Evolutionary conservation across 2,329 filamentous ascomycete species (phyloP).

Genomic region (Phaeomoniella chlamydospora): DNA sequence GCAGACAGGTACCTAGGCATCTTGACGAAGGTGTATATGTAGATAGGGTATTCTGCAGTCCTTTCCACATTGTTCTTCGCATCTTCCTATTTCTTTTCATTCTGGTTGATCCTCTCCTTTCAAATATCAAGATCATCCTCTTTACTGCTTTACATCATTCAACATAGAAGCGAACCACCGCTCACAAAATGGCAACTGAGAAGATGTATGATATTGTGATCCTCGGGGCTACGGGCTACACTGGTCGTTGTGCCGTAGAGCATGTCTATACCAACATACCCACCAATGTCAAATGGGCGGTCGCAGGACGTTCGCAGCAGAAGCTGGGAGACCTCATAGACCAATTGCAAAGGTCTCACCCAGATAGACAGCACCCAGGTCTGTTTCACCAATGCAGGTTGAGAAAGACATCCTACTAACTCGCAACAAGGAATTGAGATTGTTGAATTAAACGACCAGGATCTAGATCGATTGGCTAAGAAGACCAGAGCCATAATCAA

Average conservation of each 20-base stretch:
- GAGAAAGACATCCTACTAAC: no score
- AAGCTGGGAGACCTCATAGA: slow-evolving; percentile 59
- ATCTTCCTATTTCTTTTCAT: no score
- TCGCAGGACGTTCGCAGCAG: slow-evolving; percentile 64
- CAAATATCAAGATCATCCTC: no score
- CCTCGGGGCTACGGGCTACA: slow-evolving; percentile 66
- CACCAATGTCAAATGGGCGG: slow-evolving; percentile 70
- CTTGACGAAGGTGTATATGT: no score
- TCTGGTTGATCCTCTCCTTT: no score
- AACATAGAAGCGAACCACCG: no score
- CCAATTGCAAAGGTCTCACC: slow-evolving; percentile 51
- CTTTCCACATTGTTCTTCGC: no score
- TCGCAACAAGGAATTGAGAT: slow-evolving; percentile 27
- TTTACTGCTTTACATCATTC: no score
- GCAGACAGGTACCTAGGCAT: no score
- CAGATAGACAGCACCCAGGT: slow-evolving; percentile 59
- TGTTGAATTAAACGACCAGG: slow-evolving; percentile 31
- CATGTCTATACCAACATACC: slow-evolving; percentile 58
- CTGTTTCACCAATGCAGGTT: slow-evolving; percentile 17
- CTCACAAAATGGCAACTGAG: slow-evolving; percentile 24
- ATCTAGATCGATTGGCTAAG: slow-evolving; percentile 35
- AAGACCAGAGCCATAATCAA: slow-evolving; percentile 46
- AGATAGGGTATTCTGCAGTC: no score
- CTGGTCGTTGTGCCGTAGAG: slow-evolving; percentile 61
- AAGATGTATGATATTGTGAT: slow-evolving; percentile 51